phyloP scores from a whole-genome alignment of 2,329 filamentous ascomycete genomes.

The Lecanicillium sp. region DNA sequence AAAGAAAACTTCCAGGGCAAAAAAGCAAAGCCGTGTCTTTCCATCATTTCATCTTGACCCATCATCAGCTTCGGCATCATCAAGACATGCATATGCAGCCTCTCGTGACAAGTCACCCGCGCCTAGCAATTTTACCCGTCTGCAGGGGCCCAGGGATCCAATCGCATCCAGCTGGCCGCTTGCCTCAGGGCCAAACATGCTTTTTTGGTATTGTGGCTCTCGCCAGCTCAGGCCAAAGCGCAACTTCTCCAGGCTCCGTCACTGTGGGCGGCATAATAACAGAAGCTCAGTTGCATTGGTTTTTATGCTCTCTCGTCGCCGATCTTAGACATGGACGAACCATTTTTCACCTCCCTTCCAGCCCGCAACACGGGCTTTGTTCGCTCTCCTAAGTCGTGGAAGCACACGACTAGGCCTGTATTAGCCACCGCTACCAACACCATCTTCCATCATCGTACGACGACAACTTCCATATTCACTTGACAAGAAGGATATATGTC shows the following conservation, averaged over 20 bases:
- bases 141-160: too few species aligned
- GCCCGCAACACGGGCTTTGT: background rate
- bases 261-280: background rate
- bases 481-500: constrained; percentile 3
- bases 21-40: constrained; percentile 7
- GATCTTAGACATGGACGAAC: background rate
- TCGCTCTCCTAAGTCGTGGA: background rate
- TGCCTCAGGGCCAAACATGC: too few species aligned
- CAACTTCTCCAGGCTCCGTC: background rate
- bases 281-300: background rate
- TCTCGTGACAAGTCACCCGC: background rate
- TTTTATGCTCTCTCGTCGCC: background rate
- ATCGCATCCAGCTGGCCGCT: background rate
- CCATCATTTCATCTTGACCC: constrained; percentile 3
- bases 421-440: background rate
- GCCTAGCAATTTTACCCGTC: background rate
- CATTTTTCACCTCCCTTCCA: background rate
- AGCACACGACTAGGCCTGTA: background rate
- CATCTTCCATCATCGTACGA: background rate
- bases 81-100: background rate
- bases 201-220: background rate
- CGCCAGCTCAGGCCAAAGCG: background rate
- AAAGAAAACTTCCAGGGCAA: background rate
- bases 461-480: background rate
- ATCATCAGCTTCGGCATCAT: background rate